Percentiles rank a stretch among this genome's conserved stretches.
Evolutionary conservation across 306 rosid genomes (phyloP).

Genomic region (Spatholobus suberectus): DNA sequence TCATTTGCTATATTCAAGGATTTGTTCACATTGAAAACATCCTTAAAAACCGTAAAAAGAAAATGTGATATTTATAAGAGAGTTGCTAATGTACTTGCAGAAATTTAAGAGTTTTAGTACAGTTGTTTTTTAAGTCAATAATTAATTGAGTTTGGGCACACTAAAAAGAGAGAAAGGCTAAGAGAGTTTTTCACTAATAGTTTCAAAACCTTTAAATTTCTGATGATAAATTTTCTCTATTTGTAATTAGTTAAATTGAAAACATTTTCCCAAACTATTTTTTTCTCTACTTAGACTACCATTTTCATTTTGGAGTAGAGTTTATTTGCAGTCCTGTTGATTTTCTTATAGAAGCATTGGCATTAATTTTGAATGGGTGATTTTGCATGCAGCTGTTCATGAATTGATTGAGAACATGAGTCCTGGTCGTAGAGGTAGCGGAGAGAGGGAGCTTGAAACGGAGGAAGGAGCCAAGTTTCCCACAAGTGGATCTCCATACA

Average conservation of each 20-base stretch:
- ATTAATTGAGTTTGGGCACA: too few species aligned
- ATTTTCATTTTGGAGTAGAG: background rate
- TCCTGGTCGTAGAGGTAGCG: slow-evolving; percentile 58
- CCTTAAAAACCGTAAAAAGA: background rate
- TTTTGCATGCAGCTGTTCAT: slow-evolving; percentile 49
- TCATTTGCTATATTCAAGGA: background rate
- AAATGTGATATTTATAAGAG: too few species aligned
- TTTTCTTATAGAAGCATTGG: background rate
- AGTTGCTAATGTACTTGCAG: too few species aligned
- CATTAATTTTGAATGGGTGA: background rate
- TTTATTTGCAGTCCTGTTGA: background rate
- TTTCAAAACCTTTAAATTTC: too few species aligned
- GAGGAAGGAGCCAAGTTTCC: slow-evolving; percentile 65
- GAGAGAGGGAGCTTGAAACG: slow-evolving; percentile 47
- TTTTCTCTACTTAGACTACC: too few species aligned
- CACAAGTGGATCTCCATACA: slow-evolving; percentile 63
- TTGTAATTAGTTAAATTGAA: too few species aligned
- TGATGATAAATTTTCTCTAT: too few species aligned
- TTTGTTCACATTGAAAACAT: background rate
- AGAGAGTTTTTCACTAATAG: too few species aligned
- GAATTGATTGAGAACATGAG: slow-evolving; percentile 66
- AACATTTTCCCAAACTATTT: too few species aligned
- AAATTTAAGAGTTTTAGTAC: too few species aligned
- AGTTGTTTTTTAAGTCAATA: too few species aligned
- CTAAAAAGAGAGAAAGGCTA: too few species aligned